Evolutionary conservation across 2,329 filamentous ascomycete species (phyloP).

Genomic region (Annulohypoxylon truncatum): DNA sequence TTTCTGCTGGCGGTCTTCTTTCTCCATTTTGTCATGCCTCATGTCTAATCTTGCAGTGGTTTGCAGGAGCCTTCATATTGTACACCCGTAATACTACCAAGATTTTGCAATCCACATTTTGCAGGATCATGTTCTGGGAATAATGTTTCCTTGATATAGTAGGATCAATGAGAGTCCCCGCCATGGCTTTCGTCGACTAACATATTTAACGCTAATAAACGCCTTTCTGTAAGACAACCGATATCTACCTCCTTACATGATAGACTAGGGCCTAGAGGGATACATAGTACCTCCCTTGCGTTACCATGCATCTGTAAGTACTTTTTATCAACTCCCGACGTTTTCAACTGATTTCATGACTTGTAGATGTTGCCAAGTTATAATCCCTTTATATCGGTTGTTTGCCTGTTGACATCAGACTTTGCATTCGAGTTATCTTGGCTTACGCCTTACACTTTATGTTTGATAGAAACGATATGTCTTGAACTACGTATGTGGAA

Average conservation of each 20-base stretch:
- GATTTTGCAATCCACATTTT: background rate
- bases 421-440: background rate
- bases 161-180: background rate
- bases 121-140: background rate
- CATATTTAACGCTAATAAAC: background rate
- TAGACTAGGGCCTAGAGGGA: background rate
- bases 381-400: background rate
- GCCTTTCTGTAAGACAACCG: background rate
- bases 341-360: background rate
- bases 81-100: background rate
- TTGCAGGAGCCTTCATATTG: background rate
- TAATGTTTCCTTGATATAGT: background rate
- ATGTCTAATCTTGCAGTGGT: background rate
- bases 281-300: background rate
- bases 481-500: background rate
- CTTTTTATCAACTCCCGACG: background rate
- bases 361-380: background rate
- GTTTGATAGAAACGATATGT: background rate
- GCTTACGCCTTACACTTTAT: background rate
- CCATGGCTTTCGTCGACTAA: background rate
- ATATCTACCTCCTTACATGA: constrained; percentile 3
- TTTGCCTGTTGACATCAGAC: background rate
- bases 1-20: too few relatives aligned
- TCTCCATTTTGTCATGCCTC: background rate
- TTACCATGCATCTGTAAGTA: background rate